phyloP scores from a whole-genome alignment of 164 flowering plant species.

The Taxillus chinensis region DNA sequence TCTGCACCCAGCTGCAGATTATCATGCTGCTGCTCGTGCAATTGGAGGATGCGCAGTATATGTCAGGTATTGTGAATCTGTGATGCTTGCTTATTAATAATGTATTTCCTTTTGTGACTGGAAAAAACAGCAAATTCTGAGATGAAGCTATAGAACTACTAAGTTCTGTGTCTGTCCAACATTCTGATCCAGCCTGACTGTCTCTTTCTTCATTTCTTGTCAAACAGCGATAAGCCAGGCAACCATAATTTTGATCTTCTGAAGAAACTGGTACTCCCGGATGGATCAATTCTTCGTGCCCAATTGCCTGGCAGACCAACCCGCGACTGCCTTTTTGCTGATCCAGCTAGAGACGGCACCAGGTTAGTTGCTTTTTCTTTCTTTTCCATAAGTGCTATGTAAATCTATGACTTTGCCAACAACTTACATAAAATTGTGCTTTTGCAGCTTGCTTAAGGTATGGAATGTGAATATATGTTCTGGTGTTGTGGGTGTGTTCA shows the following conservation, averaged over 20 bases:
- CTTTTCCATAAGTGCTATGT: no score
- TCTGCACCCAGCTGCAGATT: slow-evolving; percentile 88
- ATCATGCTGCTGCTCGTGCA: slow-evolving; percentile 95
- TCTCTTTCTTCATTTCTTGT: no score
- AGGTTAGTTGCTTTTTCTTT: slow-evolving; percentile 57
- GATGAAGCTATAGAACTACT: no score
- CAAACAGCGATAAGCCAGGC: slow-evolving; percentile 70
- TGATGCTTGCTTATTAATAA: neutral
- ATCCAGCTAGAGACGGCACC: slow-evolving; percentile 89
- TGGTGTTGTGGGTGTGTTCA: slow-evolving; percentile 91
- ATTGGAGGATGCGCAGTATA: slow-evolving; percentile 92
- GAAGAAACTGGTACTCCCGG: slow-evolving; percentile 89
- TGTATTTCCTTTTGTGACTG: neutral
- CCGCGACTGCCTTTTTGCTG: slow-evolving; percentile 73
- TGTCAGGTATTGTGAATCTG: slow-evolving; percentile 50
- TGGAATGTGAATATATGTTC: slow-evolving; percentile 86
- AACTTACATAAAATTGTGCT: no score
- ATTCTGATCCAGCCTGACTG: no score
- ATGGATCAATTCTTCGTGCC: slow-evolving; percentile 94
- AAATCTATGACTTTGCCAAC: no score
- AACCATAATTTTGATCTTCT: slow-evolving; percentile 82
- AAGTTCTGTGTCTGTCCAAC: no score
- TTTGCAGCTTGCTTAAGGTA: slow-evolving; percentile 77
- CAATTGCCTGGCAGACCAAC: slow-evolving; percentile 89
- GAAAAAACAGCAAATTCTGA: neutral